These are phyloP conservation scores for Fusarium foetens DNA, from an alignment of 2,329 filamentous ascomycete genomes.

Conservation along the genomic window DNA sequence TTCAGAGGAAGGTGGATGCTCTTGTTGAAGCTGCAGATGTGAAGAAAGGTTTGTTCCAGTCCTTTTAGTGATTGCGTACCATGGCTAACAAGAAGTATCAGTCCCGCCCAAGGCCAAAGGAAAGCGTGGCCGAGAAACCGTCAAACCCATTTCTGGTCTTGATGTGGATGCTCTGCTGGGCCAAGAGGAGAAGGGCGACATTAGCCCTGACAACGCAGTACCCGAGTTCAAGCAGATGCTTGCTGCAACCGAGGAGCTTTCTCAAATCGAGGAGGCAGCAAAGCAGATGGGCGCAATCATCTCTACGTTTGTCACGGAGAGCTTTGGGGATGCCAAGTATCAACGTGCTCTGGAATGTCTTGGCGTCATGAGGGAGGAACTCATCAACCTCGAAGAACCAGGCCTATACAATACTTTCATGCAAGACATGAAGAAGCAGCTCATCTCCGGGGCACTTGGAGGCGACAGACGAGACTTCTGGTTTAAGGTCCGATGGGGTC, in stretches of 20 bases:
- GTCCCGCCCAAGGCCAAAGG: constrained; percentile 84
- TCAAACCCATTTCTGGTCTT: constrained; percentile 89
- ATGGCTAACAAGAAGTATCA: constrained; percentile 47
- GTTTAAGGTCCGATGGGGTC: constrained; percentile 74
- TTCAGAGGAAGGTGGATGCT: constrained; percentile 66
- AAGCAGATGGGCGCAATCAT: constrained; percentile 81
- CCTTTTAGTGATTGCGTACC: neutral
- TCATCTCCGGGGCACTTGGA: constrained; percentile 75
- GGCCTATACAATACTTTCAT: constrained; percentile 80
- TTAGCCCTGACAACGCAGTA: constrained; percentile 77
- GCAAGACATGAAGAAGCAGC: constrained; percentile 73
- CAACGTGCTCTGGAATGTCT: constrained; percentile 79
- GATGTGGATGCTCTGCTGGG: constrained; percentile 86
- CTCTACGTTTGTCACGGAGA: constrained; percentile 73
- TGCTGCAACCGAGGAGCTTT: constrained; percentile 66
- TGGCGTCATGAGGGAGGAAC: constrained; percentile 79
- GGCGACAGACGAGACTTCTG: constrained; percentile 86
- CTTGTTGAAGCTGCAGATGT: constrained; percentile 79
- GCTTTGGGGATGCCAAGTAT: constrained; percentile 80
- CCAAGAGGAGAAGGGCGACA: constrained; percentile 56
- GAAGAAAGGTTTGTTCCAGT: constrained; percentile 74
- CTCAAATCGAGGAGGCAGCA: constrained; percentile 72
- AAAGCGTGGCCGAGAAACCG: constrained; percentile 73
- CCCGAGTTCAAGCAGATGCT: constrained; percentile 91
- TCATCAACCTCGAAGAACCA: constrained; percentile 80